phyloP scores from a whole-genome alignment of 345 rosid genomes.

The Microcos paniculata region DNA sequence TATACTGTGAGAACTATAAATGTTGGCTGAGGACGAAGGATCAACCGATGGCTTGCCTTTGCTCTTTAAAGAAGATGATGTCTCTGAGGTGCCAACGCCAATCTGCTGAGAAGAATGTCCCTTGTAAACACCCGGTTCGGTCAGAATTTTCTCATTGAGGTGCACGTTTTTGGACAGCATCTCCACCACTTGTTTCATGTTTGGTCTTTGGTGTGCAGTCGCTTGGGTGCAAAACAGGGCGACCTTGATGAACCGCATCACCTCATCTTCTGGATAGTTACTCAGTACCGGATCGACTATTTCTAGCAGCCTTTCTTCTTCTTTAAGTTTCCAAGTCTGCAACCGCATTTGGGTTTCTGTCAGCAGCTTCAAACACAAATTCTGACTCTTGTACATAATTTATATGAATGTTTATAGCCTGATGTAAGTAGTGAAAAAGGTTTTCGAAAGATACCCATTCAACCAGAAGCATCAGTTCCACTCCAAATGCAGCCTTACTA shows the following conservation, averaged over 20 bases:
- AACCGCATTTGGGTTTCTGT: slow-evolving; percentile 19
- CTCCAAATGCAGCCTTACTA: slow-evolving; percentile 79
- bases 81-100: slow-evolving; percentile 29
- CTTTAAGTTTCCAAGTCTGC: slow-evolving; percentile 88
- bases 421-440: background rate
- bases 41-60: slow-evolving; percentile 44
- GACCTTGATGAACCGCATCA: slow-evolving; percentile 59
- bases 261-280: slow-evolving; percentile 62
- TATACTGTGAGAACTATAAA: slow-evolving; percentile 26
- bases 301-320: slow-evolving; percentile 65
- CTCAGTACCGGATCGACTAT: slow-evolving; percentile 66
- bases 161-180: slow-evolving; percentile 74
- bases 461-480: slow-evolving; percentile 57
- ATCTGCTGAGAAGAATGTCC: slow-evolving; percentile 24
- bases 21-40: slow-evolving; percentile 26
- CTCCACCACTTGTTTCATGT: slow-evolving; percentile 80
- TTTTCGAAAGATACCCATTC: slow-evolving; percentile 80
- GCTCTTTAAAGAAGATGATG: slow-evolving; percentile 46
- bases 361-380: background rate
- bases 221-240: slow-evolving; percentile 91
- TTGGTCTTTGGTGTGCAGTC: slow-evolving; percentile 62
- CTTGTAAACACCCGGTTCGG: slow-evolving; percentile 64
- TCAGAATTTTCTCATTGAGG: slow-evolving; percentile 63
- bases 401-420: no score
- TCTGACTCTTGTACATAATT: no score